Evolutionary conservation across 805 yeast genomes (phyloP).

Genomic region (Scheffersomyces lignosus): DNA sequence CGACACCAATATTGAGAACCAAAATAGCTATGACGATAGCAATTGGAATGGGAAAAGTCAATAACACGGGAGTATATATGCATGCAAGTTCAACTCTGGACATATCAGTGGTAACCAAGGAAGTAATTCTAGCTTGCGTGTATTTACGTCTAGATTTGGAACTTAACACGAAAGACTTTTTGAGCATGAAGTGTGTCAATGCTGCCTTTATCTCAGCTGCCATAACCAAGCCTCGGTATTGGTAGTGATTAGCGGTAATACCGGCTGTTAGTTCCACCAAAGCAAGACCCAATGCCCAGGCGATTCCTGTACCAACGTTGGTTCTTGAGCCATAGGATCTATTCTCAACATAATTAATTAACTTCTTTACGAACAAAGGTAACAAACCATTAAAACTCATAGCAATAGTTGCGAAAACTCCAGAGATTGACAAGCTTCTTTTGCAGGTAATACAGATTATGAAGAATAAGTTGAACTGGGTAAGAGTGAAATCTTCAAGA

Average conservation of each 20-base stretch:
- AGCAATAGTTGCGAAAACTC: not conserved
- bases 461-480: not conserved
- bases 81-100: slow-evolving; percentile 14
- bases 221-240: slow-evolving; percentile 10
- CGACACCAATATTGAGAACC: slow-evolving; percentile 14
- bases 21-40: slow-evolving; percentile 13
- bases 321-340: not conserved
- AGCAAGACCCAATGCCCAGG: slow-evolving; percentile 4
- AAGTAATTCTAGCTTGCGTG: slow-evolving; percentile 13
- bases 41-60: slow-evolving; percentile 11
- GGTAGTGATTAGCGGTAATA: slow-evolving; percentile 8
- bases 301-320: slow-evolving; percentile 4
- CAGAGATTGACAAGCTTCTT: not conserved
- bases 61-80: slow-evolving; percentile 9
- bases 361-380: slow-evolving; percentile 5
- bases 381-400: not conserved
- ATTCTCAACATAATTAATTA: slow-evolving; percentile 7
- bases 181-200: slow-evolving; percentile 11
- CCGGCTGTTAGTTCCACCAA: not conserved
- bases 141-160: slow-evolving; percentile 9
- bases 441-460: slow-evolving; percentile 1
- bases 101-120: slow-evolving; percentile 15
- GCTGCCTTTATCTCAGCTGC: slow-evolving; percentile 13
- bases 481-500: not conserved
- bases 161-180: slow-evolving; percentile 14